phyloP scores from a whole-genome alignment of 2,329 filamentous ascomycete species.

The Fusarium coicis region DNA sequence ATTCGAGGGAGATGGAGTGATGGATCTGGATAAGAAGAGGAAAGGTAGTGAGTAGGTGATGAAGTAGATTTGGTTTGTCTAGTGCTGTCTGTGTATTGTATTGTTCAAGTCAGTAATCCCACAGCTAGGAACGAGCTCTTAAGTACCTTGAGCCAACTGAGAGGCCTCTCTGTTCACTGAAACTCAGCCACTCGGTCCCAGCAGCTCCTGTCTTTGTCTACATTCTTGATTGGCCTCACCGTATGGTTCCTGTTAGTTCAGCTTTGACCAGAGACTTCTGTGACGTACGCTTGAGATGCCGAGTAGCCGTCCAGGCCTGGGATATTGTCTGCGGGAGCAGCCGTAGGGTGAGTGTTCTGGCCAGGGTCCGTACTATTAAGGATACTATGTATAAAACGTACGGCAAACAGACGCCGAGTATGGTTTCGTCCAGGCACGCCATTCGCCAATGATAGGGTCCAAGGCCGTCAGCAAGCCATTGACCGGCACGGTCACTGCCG shows the following conservation, averaged over 20 bases:
- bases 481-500: conserved; percentile 39
- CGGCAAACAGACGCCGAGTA: conserved; percentile 37
- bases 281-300: conserved; percentile 36
- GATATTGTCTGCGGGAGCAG: conserved; percentile 13
- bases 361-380: conserved; percentile 6
- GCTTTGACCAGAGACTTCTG: neutral
- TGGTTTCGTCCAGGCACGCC: conserved; percentile 17
- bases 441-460: conserved; percentile 20
- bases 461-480: conserved; percentile 29
- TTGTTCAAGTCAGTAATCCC: conserved; percentile 20
- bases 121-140: conserved; percentile 25
- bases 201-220: neutral
- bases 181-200: conserved; percentile 14
- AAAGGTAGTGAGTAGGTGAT: conserved; percentile 3
- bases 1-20: neutral
- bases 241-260: neutral
- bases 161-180: conserved; percentile 17
- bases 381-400: neutral
- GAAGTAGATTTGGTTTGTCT: conserved; percentile 23
- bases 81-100: conserved; percentile 17
- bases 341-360: conserved; percentile 19
- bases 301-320: conserved; percentile 26
- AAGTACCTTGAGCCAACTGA: conserved; percentile 28
- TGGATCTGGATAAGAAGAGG: neutral
- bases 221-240: conserved; percentile 16